phyloP scores from a whole-genome alignment of 441 rosid genomes.

The Cnidoscolus chayamansa region DNA sequence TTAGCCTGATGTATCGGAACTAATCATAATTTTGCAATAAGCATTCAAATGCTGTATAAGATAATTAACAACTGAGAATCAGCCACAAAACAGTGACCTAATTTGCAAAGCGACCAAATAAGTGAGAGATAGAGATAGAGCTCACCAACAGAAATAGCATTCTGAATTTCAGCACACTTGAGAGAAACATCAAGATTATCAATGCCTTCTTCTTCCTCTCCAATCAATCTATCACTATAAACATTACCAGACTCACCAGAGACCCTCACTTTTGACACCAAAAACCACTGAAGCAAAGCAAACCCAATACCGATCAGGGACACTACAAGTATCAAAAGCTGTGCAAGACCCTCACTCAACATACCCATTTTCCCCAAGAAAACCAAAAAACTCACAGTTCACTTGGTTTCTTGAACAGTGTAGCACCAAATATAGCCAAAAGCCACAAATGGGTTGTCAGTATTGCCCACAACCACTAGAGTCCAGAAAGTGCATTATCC shows the following conservation, averaged over 20 bases:
- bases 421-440: slow-evolving; percentile 7
- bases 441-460: neutral
- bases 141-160: slow-evolving; percentile 74
- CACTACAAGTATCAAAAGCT: slow-evolving; percentile 56
- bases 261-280: slow-evolving; percentile 55
- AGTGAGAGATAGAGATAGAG: neutral
- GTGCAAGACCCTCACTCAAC: slow-evolving; percentile 57
- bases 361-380: slow-evolving; percentile 28
- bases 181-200: slow-evolving; percentile 57
- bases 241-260: slow-evolving; percentile 42
- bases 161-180: slow-evolving; percentile 78
- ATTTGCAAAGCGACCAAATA: neutral
- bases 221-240: slow-evolving; percentile 54
- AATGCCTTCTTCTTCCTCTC: slow-evolving; percentile 69
- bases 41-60: neutral
- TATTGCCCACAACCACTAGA: neutral
- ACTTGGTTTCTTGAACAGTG: neutral
- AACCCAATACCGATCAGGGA: slow-evolving; percentile 66
- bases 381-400: neutral
- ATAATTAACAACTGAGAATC: neutral
- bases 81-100: neutral
- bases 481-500: slow-evolving; percentile 10
- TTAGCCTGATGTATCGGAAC: slow-evolving; percentile 6
- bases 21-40: neutral
- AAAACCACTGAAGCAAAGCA: slow-evolving; percentile 62